Base-by-base conservation (phyloP, 495 filamentous ascomycete species). In the Penicilliopsis zonata region DNA sequence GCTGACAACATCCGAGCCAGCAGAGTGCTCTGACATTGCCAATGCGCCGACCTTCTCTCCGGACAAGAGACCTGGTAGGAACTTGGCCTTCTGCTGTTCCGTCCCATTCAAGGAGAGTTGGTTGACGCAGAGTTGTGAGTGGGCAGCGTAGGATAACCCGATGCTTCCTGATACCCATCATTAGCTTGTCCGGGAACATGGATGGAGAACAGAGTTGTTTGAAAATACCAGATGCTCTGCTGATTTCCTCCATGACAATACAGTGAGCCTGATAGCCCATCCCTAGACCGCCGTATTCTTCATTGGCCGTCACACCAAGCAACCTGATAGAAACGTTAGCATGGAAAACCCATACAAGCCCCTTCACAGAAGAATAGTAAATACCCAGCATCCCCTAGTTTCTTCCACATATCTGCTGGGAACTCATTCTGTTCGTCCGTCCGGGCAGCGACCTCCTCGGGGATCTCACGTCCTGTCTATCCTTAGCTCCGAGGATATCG, bases 201-300 rank as follows among this genome's bases (percentile, higher is more conserved):
- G n/a, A n/a, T n/a, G n/a, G n/a, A n/a, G n/a, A 36, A 15, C 9
- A 19, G 6, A 3, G 10, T 25, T 25, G 22, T 15, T 9, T 13
- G 15, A 16, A n/a, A 43, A 18, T 41, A 72, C 74, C 74, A 41
- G 71, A 76, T 18, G 76, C 76, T 35, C 76, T 67, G 39, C 70
- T 76, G 9, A 81, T 61, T 61, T 96, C 90, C 52, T 98, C 90
- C 81, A 98, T 87, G 7, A 95, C 84, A 3, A 93, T 64, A 52
- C 87, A 95, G 49, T 98, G 90, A 18, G 92, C 92, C 55, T 98
- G 92, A 58, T 98, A 98, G 22, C 90, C 90, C 72, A 96, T 76
- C 3, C 70, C 82, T 32, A 96, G 54, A 3, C 90, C 90, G 24
- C 90, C 92, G 32, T 88, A 87, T 25, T 86, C 80, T 53, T 95